Percentiles rank a stretch among this genome's conserved stretches.
These are phyloP conservation scores for Chlamydomonas urium DNA, from an alignment of 139 green algal species.

Conservation along the genomic window DNA sequence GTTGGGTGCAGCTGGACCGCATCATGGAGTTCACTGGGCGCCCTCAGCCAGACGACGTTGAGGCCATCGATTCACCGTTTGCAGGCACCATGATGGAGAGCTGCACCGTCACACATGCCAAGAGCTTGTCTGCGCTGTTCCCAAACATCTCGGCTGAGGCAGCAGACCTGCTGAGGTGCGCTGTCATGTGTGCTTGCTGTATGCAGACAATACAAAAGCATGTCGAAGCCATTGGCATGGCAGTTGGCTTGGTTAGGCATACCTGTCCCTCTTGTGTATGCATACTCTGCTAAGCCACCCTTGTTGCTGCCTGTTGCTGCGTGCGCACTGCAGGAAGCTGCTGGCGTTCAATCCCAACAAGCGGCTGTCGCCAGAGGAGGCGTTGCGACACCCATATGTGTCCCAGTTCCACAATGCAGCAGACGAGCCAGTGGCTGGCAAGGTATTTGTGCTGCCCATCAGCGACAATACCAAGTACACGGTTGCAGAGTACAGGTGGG, in stretches of 20 bases:
- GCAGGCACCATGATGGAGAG: conserved; percentile 90
- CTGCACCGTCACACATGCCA: conserved; percentile 53
- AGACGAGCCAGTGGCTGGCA: conserved; percentile 71
- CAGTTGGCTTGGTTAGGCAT: too few relatives aligned
- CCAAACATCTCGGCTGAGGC: conserved; percentile 72
- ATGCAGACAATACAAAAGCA: too few relatives aligned
- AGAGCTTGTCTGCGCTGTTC: conserved; percentile 68
- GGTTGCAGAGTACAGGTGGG: conserved; percentile 37
- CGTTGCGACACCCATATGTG: conserved; percentile 92
- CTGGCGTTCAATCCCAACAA: conserved; percentile 70
- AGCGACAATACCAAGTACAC: conserved; percentile 93
- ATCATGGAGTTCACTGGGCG: conserved; percentile 17
- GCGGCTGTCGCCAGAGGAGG: conserved; percentile 81
- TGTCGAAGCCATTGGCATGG: too few relatives aligned
- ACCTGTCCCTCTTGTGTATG: too few relatives aligned
- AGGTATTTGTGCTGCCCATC: conserved; percentile 85
- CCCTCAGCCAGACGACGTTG: conserved; percentile 55
- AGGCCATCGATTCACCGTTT: conserved; percentile 84
- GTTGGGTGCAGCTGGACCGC: conserved; percentile 13
- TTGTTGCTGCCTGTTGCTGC: too few relatives aligned
- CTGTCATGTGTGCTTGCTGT: too few relatives aligned
- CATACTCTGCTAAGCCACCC: too few relatives aligned
- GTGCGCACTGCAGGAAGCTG: conserved; percentile 34
- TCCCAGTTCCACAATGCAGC: conserved; percentile 85
- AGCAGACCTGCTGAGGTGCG: conserved; percentile 72